A percentile compares a stretch with the other conserved stretches of the same genome.
These are phyloP conservation scores for Triangularia verruculosa DNA, from an alignment of 2,329 filamentous ascomycete species.

Conservation along the genomic window DNA sequence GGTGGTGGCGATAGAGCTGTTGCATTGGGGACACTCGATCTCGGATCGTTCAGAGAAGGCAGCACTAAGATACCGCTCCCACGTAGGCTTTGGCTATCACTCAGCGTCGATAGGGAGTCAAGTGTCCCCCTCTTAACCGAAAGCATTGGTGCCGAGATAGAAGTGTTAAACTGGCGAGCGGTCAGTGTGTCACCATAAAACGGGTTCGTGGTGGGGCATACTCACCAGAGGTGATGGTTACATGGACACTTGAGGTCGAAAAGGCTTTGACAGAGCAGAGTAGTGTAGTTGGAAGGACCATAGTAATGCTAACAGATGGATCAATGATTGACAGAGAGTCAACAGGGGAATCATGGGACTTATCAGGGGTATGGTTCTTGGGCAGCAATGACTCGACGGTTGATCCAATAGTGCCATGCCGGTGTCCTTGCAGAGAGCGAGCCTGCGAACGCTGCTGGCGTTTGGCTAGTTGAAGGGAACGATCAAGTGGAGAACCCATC, in stretches of 20 bases:
- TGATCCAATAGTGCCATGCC: neutral
- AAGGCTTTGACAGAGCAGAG: neutral
- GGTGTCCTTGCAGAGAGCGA: neutral
- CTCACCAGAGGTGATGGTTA: neutral
- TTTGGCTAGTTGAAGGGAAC: slow-evolving; percentile 4
- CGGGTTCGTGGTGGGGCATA: neutral
- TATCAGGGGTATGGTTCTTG: neutral
- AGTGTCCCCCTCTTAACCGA: slow-evolving; percentile 13
- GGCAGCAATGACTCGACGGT: slow-evolving; percentile 16
- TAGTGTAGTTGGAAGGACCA: neutral
- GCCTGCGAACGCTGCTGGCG: slow-evolving; percentile 3
- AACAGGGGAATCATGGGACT: neutral
- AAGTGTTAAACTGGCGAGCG: neutral
- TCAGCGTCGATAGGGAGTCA: slow-evolving; percentile 17
- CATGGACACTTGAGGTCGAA: neutral
- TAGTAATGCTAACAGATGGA: neutral
- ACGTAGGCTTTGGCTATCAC: slow-evolving; percentile 8
- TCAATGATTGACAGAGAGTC: neutral
- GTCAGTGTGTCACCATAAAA: neutral
- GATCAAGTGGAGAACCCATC: slow-evolving; percentile 16
- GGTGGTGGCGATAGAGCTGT: slow-evolving; percentile 30
- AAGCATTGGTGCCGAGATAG: slow-evolving; percentile 2
- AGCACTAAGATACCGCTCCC: slow-evolving; percentile 11
- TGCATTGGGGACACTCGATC: slow-evolving; percentile 12
- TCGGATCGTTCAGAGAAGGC: slow-evolving; percentile 15